phyloP scores from a whole-genome alignment of 2,329 filamentous ascomycete species.

The Aspergillus ochraceoroseus region DNA sequence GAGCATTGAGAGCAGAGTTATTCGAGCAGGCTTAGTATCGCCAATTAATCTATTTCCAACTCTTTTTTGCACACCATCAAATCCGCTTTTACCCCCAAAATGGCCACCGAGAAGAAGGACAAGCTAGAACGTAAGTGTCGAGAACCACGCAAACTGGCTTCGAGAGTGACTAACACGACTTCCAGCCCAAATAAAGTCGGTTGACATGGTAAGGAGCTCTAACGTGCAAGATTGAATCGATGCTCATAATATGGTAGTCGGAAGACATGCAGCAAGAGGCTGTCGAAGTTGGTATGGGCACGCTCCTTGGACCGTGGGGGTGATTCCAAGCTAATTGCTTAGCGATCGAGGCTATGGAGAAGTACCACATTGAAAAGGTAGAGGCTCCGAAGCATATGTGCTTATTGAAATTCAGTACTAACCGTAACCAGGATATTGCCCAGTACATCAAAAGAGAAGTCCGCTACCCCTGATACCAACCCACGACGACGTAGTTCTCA shows the following conservation, averaged over 20 bases:
- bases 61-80: not conserved
- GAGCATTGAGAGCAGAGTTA: slow-evolving; percentile 1
- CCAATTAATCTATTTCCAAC: not conserved
- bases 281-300: slow-evolving; percentile 86
- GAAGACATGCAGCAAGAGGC: slow-evolving; percentile 96
- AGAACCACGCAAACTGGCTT: slow-evolving; percentile 1
- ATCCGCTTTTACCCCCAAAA: slow-evolving; percentile 18
- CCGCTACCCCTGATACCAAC: slow-evolving; percentile 28
- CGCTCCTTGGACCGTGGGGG: not conserved
- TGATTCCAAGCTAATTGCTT: slow-evolving; percentile 26
- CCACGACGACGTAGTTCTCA: slow-evolving; percentile 25
- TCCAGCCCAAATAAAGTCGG: slow-evolving; percentile 92
- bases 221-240: slow-evolving; percentile 10
- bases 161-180: slow-evolving; percentile 17
- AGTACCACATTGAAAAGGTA: slow-evolving; percentile 69
- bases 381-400: not conserved
- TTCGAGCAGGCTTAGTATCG: not conserved
- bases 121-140: slow-evolving; percentile 66
- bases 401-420: not conserved
- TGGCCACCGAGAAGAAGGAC: slow-evolving; percentile 56
- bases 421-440: slow-evolving; percentile 69
- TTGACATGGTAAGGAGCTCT: slow-evolving; percentile 75
- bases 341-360: slow-evolving; percentile 69
- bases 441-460: slow-evolving; percentile 94
- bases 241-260: slow-evolving; percentile 55